Conservation (phyloP, 495 filamentous ascomycete species). For the Pyrenula massariospora region DNA sequence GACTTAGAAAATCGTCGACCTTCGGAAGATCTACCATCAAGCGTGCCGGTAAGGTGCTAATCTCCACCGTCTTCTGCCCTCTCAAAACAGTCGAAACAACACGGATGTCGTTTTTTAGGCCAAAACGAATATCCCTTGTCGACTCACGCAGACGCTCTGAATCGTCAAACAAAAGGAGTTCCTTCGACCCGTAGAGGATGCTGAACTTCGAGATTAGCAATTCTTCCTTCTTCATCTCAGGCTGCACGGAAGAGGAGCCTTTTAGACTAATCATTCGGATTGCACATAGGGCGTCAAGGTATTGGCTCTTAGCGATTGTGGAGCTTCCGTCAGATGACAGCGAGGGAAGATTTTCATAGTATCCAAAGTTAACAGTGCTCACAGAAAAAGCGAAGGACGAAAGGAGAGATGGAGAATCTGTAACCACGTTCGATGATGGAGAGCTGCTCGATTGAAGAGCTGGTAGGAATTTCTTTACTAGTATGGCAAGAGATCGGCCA, state of each 20-base stretch:
- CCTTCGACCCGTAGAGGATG: conserved; percentile 61
- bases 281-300: not conserved
- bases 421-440: not conserved
- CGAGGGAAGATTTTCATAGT: not conserved
- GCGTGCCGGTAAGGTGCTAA: conserved; percentile 73
- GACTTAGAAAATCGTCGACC: conserved; percentile 75
- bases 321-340: not conserved
- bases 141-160: conserved; percentile 60
- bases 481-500: not conserved
- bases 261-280: not conserved
- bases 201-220: conserved; percentile 47
- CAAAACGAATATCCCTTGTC: conserved; percentile 44
- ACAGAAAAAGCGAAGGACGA: not conserved
- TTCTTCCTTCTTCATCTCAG: not conserved
- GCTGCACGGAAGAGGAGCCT: not conserved
- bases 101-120: conserved; percentile 52
- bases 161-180: conserved; percentile 63
- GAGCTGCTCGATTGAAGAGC: not conserved
- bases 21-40: conserved; percentile 66
- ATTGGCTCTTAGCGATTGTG: conserved; percentile 11
- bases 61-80: conserved; percentile 43
- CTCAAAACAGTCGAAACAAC: conserved; percentile 43
- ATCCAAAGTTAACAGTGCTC: not conserved
- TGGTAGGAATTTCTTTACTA: not conserved
- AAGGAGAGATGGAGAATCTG: not conserved